These are phyloP conservation scores for Apiospora marii DNA, from an alignment of 2,329 filamentous ascomycete species.

Conservation along the genomic window DNA sequence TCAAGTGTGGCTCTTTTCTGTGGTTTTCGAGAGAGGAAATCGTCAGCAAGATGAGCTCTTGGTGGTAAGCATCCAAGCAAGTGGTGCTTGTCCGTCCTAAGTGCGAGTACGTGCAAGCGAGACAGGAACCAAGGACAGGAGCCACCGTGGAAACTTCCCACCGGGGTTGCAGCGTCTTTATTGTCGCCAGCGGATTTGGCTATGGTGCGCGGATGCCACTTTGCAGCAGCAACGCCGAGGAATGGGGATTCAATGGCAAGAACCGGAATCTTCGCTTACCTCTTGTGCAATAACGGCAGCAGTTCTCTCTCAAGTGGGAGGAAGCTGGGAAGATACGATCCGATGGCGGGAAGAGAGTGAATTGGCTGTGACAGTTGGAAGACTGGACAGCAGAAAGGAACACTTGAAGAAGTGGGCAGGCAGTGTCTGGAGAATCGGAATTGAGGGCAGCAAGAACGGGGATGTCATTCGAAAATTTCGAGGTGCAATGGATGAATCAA, in stretches of 20 bases:
- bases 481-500: conserved; percentile 21
- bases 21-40: conserved; percentile 30
- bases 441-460: conserved; percentile 21
- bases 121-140: not conserved
- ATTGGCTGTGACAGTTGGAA: conserved; percentile 11
- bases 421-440: conserved; percentile 14
- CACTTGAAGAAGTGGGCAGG: conserved; percentile 12
- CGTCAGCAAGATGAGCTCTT: conserved; percentile 33
- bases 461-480: conserved; percentile 25
- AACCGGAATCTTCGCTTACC: not conserved
- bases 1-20: conserved; percentile 32
- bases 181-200: not conserved
- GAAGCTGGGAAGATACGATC: conserved; percentile 17
- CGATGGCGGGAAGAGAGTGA: conserved; percentile 21
- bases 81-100: conserved; percentile 6
- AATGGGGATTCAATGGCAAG: not conserved
- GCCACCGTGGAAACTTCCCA: not conserved
- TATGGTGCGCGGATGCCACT: conserved; percentile 4
- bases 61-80: conserved; percentile 2
- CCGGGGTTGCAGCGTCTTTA: not conserved
- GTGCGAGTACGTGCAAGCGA: not conserved
- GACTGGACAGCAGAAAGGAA: conserved; percentile 22
- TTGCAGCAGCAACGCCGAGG: not conserved
- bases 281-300: not conserved
- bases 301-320: conserved; percentile 14